phyloP scores from a whole-genome alignment of 2,329 filamentous ascomycete species.

The Xylaria sp. region DNA sequence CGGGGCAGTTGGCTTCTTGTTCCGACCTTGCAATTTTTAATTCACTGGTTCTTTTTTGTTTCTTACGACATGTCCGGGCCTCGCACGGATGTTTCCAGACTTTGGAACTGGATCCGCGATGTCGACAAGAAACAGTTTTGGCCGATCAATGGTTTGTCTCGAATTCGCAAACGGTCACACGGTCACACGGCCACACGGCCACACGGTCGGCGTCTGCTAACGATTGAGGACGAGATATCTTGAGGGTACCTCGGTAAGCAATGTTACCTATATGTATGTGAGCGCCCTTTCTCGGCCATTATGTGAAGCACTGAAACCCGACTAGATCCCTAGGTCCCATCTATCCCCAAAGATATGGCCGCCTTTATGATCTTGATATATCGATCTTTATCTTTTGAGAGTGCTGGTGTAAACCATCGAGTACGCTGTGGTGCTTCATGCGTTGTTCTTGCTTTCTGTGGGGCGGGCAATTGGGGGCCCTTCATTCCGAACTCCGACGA shows the following conservation, averaged over 20 bases:
- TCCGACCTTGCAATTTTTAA: conserved; percentile 20
- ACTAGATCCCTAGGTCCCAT: not conserved
- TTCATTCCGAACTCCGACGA: not conserved
- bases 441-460: not conserved
- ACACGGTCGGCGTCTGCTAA: no score
- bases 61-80: no score
- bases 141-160: not conserved
- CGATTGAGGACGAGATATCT: no score
- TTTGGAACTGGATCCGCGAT: not conserved
- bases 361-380: not conserved
- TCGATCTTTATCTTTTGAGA: not conserved
- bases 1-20: conserved; percentile 2
- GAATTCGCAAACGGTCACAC: not conserved
- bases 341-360: not conserved
- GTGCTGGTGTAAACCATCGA: not conserved
- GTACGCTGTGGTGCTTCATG: not conserved
- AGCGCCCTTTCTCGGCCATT: not conserved
- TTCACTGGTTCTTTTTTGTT: not conserved
- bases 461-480: not conserved
- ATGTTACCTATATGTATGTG: no score
- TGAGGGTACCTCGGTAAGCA: no score
- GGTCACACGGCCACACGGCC: no score
- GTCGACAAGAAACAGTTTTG: not conserved
- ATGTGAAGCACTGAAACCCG: not conserved
- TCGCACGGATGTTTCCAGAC: not conserved